Evolutionary conservation across 495 filamentous ascomycete genomes (phyloP).

Genomic region (Tirmania nivea): DNA sequence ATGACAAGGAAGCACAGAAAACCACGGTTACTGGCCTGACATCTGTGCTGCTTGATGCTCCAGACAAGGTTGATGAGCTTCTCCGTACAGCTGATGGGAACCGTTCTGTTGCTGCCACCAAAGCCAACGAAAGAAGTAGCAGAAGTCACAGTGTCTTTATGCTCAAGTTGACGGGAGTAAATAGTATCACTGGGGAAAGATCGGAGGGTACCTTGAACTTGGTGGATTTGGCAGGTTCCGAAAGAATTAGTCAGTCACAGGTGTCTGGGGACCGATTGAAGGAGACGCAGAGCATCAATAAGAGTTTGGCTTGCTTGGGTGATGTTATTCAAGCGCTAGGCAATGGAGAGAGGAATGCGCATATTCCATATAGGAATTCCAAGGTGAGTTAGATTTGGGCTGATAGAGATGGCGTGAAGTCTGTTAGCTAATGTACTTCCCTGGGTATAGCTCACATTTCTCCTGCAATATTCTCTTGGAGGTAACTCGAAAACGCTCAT

Average conservation of each 20-base stretch:
- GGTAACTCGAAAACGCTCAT: slow-evolving; percentile 96
- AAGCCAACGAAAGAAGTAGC: slow-evolving; percentile 84
- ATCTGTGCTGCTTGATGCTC: slow-evolving; percentile 54
- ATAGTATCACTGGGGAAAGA: slow-evolving; percentile 56
- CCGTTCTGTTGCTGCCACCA: slow-evolving; percentile 80
- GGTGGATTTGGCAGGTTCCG: slow-evolving; percentile 85
- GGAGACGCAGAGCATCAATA: slow-evolving; percentile 96
- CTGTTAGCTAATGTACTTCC: background rate
- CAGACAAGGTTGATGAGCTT: slow-evolving; percentile 54
- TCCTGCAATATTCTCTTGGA: slow-evolving; percentile 84
- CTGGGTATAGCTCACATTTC: slow-evolving; percentile 53
- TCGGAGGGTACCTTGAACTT: slow-evolving; percentile 90
- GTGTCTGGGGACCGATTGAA: slow-evolving; percentile 68
- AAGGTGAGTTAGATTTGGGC: slow-evolving; percentile 34
- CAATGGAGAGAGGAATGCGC: slow-evolving; percentile 60
- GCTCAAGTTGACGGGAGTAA: slow-evolving; percentile 63
- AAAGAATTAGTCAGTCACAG: slow-evolving; percentile 65
- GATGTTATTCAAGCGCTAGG: slow-evolving; percentile 87
- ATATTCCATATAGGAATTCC: slow-evolving; percentile 86
- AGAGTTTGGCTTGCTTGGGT: slow-evolving; percentile 70
- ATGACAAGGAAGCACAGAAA: slow-evolving; percentile 59
- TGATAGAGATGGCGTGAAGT: background rate
- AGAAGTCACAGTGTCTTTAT: slow-evolving; percentile 94
- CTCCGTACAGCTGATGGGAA: slow-evolving; percentile 60
- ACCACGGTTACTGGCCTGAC: slow-evolving; percentile 70